These are phyloP conservation scores for Vaccinium corymbosum DNA, from an alignment of 148 eudicot genomes.

Conservation along the genomic window DNA sequence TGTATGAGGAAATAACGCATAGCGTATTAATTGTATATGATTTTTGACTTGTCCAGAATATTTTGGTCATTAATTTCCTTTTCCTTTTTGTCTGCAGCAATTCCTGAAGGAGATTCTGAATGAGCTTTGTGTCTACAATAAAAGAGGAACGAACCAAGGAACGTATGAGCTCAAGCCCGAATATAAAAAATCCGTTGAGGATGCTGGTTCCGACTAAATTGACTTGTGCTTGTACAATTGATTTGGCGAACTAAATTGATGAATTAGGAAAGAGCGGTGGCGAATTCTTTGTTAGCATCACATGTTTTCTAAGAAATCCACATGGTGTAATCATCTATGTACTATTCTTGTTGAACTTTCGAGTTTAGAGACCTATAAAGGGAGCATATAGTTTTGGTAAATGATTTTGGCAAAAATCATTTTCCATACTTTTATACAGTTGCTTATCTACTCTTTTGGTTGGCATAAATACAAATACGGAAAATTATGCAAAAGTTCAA, in stretches of 20 bases:
- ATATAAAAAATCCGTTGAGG: conserved; percentile 87
- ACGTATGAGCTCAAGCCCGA: conserved; percentile 96
- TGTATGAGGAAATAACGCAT: neutral
- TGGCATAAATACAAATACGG: too few relatives aligned
- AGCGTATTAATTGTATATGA: neutral
- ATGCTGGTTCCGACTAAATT: conserved; percentile 56
- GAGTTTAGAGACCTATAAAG: neutral
- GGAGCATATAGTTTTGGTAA: neutral
- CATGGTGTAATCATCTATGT: conserved; percentile 2
- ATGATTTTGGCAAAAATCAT: too few relatives aligned
- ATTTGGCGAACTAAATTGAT: neutral
- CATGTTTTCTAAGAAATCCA: neutral
- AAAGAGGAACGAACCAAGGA: conserved; percentile 93
- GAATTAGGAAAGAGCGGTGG: neutral
- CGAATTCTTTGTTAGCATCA: neutral
- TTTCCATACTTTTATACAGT: neutral
- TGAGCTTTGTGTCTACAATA: conserved; percentile 94
- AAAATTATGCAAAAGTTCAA: too few relatives aligned
- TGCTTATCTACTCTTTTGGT: neutral
- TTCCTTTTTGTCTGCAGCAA: conserved; percentile 52
- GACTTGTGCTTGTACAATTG: conserved; percentile 15
- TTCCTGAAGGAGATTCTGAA: conserved; percentile 90
- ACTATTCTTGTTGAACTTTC: neutral
- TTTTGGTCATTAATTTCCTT: neutral
- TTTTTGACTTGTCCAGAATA: neutral